Percentiles rank a stretch among this genome's conserved stretches.
phyloP scores from a whole-genome alignment of 768 basidiomycete species.

The Auriscalpium orientale region DNA sequence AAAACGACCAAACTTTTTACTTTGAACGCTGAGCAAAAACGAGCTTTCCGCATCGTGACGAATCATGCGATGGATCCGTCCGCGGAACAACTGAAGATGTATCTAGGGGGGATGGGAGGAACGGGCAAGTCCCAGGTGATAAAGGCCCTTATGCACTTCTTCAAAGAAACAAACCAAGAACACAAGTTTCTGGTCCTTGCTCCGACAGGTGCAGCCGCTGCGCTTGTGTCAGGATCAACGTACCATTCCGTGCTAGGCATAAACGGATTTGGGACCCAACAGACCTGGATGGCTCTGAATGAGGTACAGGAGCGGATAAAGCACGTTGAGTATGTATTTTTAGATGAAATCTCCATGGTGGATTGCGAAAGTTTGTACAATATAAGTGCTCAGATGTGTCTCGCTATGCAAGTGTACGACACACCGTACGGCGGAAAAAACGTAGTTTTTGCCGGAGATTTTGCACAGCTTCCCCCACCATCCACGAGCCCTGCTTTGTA shows the following conservation, averaged over 20 bases:
- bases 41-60: conserved; percentile 16
- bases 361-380: conserved; percentile 20
- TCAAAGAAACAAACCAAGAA: conserved; percentile 3
- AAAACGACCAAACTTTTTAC: background rate
- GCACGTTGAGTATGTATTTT: conserved; percentile 32
- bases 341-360: conserved; percentile 40
- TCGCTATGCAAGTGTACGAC: conserved; percentile 10
- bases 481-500: conserved; percentile 16
- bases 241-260: conserved; percentile 16
- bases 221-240: conserved; percentile 14
- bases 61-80: conserved; percentile 1
- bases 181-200: conserved; percentile 9
- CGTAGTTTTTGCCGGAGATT: conserved; percentile 39
- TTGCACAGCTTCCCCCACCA: conserved; percentile 33
- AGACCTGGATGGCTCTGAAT: background rate
- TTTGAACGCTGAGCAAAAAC: conserved; percentile 14
- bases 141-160: conserved; percentile 7
- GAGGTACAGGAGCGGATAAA: conserved; percentile 1
- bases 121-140: conserved; percentile 19
- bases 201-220: conserved; percentile 16
- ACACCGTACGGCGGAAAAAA: conserved; percentile 31
- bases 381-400: conserved; percentile 18
- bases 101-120: conserved; percentile 18
- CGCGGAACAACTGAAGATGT: conserved; percentile 16
- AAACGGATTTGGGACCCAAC: background rate